Conservation (phyloP, 345 rosid genomes). For the Salix arbutifolia region DNA sequence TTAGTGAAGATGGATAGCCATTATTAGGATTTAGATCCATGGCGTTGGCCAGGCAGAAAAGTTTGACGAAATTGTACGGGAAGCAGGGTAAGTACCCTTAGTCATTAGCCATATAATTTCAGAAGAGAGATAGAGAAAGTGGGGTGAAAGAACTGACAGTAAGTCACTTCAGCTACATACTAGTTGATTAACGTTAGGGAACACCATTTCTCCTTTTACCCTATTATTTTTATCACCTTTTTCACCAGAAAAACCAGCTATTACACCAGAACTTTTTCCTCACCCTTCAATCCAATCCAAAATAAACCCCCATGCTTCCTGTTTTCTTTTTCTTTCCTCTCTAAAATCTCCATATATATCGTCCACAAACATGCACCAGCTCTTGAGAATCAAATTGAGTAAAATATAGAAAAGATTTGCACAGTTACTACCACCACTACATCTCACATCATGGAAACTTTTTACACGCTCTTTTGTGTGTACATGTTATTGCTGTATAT, state of each 20-base stretch:
- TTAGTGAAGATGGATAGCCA: neutral
- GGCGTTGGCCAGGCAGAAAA: neutral
- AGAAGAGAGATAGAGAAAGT: slow-evolving; percentile 4
- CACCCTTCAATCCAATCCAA: too few relatives aligned
- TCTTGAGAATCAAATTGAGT: slow-evolving; percentile 13
- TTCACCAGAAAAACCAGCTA: neutral
- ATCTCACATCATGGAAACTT: slow-evolving; percentile 10
- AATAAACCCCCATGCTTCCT: neutral
- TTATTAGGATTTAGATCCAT: neutral
- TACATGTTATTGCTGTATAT: neutral
- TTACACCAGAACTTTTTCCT: neutral
- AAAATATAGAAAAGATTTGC: neutral
- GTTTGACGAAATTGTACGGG: neutral
- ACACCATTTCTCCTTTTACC: slow-evolving; percentile 18
- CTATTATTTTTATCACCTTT: slow-evolving; percentile 5
- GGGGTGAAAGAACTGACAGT: slow-evolving; percentile 52
- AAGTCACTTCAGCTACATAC: slow-evolving; percentile 43
- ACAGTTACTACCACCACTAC: too few relatives aligned
- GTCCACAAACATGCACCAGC: slow-evolving; percentile 16
- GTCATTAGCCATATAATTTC: slow-evolving; percentile 5
- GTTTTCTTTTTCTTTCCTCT: neutral
- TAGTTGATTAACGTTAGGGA: neutral
- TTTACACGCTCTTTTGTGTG: slow-evolving; percentile 14
- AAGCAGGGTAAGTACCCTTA: neutral
- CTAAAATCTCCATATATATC: neutral